Conservation (phyloP, 257 asterid genomes). For the Thymus mandschuricus region DNA sequence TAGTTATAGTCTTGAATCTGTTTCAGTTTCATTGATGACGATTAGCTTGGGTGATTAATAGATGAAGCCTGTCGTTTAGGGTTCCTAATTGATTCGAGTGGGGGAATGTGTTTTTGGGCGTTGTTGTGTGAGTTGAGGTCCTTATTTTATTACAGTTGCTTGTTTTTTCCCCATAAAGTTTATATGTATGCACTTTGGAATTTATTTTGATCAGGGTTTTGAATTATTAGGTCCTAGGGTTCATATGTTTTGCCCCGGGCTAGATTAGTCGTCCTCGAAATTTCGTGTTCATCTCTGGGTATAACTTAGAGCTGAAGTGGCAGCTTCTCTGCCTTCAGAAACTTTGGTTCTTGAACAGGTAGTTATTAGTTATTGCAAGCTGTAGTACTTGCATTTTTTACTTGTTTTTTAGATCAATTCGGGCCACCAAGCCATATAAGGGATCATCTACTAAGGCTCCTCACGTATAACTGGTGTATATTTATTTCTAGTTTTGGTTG, state of each 20-base stretch:
- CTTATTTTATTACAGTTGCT: too few species aligned
- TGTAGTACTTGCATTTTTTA: neutral
- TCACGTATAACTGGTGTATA: too few species aligned
- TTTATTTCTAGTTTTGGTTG: neutral
- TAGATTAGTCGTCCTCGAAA: neutral
- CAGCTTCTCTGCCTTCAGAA: neutral
- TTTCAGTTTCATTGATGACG: neutral
- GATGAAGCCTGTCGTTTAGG: slow-evolving; percentile 23
- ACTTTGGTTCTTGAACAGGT: neutral
- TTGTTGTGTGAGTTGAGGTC: too few species aligned
- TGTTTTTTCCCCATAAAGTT: too few species aligned
- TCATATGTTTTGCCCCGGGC: too few species aligned
- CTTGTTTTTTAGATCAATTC: slow-evolving; percentile 9
- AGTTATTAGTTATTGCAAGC: neutral
- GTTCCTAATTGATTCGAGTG: slow-evolving; percentile 4
- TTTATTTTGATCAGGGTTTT: too few species aligned
- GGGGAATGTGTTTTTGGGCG: neutral
- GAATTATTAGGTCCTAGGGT: too few species aligned
- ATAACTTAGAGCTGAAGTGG: neutral
- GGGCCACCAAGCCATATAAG: neutral
- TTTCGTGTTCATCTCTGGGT: neutral
- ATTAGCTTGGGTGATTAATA: neutral
- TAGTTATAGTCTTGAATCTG: neutral
- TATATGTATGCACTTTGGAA: too few species aligned
- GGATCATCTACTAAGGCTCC: too few species aligned